Evolutionary conservation across 192 early-diverging fungal species (phyloP).

Genomic region (Mortierella alpina): DNA sequence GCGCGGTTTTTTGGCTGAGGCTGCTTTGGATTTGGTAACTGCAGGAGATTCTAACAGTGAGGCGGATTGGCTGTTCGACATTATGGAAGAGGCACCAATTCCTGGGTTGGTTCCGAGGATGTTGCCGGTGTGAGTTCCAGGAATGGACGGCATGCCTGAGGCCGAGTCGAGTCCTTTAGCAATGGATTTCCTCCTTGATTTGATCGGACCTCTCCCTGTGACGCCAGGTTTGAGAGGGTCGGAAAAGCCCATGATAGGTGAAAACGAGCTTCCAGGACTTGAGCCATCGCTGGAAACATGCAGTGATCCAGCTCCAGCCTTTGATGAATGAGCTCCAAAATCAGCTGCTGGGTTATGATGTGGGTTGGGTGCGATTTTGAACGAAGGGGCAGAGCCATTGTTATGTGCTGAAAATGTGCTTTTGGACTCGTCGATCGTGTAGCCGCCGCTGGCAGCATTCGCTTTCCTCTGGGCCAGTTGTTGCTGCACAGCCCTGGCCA

Average conservation of each 20-base stretch:
- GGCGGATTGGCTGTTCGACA: slow-evolving; percentile 6
- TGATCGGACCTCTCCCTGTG: slow-evolving; percentile 47
- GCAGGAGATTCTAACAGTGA: slow-evolving; percentile 11
- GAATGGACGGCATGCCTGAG: slow-evolving; percentile 21
- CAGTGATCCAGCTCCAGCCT: background rate
- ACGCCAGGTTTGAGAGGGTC: slow-evolving; percentile 40
- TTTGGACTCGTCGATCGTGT: slow-evolving; percentile 22
- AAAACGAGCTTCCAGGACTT: slow-evolving; percentile 27
- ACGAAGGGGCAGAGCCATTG: slow-evolving; percentile 6
- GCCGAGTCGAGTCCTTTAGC: slow-evolving; percentile 44
- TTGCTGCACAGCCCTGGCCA: slow-evolving; percentile 66
- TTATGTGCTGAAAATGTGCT: background rate
- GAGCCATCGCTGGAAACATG: slow-evolving; percentile 16
- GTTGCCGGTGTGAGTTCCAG: slow-evolving; percentile 13
- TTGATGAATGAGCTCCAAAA: background rate
- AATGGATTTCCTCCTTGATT: slow-evolving; percentile 48
- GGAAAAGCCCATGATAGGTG: slow-evolving; percentile 28
- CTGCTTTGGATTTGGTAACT: slow-evolving; percentile 20
- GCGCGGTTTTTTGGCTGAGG: slow-evolving; percentile 34
- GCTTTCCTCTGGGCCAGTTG: slow-evolving; percentile 58
- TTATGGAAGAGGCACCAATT: background rate
- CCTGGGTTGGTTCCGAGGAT: slow-evolving; percentile 27
- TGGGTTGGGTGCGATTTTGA: slow-evolving; percentile 19
- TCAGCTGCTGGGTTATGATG: background rate
- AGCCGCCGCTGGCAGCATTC: slow-evolving; percentile 21